Percentiles rank a stretch among this genome's conserved stretches.
These are phyloP conservation scores for Quercus lobata DNA, from an alignment of 331 rosid species.

Conservation along the genomic window DNA sequence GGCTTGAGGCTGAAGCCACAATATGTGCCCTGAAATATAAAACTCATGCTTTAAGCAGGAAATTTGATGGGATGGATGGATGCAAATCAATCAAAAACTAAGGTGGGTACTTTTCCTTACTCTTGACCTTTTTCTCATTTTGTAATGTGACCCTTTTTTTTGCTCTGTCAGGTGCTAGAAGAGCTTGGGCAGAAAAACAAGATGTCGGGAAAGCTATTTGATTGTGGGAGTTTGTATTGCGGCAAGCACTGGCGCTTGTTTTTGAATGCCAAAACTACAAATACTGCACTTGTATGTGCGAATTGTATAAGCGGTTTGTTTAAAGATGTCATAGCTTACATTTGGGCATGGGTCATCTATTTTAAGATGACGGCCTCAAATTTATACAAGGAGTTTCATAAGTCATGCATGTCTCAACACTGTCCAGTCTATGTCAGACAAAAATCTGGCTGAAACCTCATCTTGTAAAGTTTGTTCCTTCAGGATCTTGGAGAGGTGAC, in stretches of 20 bases:
- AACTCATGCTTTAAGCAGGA: slow-evolving; percentile 37
- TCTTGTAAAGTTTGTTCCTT: neutral
- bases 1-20: slow-evolving; percentile 69
- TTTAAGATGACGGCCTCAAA: neutral
- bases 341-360: neutral
- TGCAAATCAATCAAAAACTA: slow-evolving; percentile 20
- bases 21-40: slow-evolving; percentile 43
- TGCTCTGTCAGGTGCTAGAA: slow-evolving; percentile 5
- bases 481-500: neutral
- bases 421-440: neutral
- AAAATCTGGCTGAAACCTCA: neutral
- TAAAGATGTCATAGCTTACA: neutral
- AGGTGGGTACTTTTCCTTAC: slow-evolving; percentile 29
- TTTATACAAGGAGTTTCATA: neutral
- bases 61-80: slow-evolving; percentile 35
- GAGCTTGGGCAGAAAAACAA: neutral
- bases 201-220: neutral
- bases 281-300: neutral
- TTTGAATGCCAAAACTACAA: neutral
- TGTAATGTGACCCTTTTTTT: neutral
- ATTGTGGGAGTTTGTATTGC: neutral
- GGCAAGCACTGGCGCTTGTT: neutral
- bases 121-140: neutral
- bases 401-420: neutral
- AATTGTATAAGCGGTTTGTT: neutral